These are phyloP conservation scores for Nicotiana benthamiana DNA, from an alignment of 257 asterid species.

Conservation along the genomic window DNA sequence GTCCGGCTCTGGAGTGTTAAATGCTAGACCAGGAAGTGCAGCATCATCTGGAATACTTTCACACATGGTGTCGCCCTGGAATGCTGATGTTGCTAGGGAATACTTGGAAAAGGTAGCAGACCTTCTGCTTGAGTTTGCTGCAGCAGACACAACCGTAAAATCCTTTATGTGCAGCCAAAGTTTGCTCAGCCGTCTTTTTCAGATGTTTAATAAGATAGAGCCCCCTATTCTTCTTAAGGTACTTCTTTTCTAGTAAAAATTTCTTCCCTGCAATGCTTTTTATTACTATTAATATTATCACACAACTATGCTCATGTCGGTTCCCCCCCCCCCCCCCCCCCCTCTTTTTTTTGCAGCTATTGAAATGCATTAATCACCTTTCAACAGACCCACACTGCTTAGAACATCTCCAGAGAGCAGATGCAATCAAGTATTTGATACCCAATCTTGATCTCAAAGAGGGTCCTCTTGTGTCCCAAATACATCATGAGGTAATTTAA, in stretches of 20 bases:
- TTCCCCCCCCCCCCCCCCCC: background rate
- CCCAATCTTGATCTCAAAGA: constrained; percentile 97
- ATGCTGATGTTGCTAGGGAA: constrained; percentile 89
- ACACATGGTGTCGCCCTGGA: constrained; percentile 86
- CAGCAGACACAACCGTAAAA: constrained; percentile 87
- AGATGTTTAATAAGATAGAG: constrained; percentile 94
- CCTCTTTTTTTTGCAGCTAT: constrained; percentile 37
- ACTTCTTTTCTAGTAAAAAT: background rate
- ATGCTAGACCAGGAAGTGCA: constrained; percentile 97
- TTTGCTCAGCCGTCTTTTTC: constrained; percentile 91
- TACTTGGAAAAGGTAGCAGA: constrained; percentile 96
- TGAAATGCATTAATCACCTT: constrained; percentile 88
- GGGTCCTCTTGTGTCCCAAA: constrained; percentile 80
- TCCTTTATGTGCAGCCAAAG: constrained; percentile 97
- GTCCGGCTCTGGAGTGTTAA: constrained; percentile 93
- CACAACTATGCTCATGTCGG: constrained; percentile 2
- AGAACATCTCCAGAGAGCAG: constrained; percentile 96
- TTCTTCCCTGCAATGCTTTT: constrained; percentile 4
- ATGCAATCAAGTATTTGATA: constrained; percentile 88
- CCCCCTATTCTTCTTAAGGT: constrained; percentile 98
- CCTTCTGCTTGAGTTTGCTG: constrained; percentile 92
- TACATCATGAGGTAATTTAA: constrained; percentile 88
- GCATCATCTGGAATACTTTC: constrained; percentile 89
- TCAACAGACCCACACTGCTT: constrained; percentile 96
- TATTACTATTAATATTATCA: background rate